Evolutionary conservation across 2,329 filamentous ascomycete species (phyloP).

Genomic region (Colletotrichum tropicale): DNA sequence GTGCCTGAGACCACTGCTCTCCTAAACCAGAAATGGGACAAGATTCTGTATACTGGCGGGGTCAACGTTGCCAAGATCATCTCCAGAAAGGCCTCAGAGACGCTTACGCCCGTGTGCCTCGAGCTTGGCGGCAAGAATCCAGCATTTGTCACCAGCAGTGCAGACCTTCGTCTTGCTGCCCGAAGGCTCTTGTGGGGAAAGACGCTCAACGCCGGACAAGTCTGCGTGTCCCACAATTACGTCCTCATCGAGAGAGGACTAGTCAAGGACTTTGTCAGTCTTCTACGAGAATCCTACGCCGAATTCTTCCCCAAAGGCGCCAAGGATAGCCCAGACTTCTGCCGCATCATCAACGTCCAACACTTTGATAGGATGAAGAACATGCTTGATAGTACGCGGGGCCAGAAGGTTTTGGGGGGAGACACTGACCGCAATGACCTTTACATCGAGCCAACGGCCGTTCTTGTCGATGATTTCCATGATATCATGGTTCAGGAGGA

Average conservation of each 20-base stretch:
- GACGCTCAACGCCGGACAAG: background rate
- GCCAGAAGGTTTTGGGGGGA: background rate
- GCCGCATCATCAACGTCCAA: background rate
- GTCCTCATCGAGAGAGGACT: background rate
- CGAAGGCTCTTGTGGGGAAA: background rate
- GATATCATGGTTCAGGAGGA: background rate
- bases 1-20: background rate
- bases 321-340: background rate
- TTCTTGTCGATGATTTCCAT: background rate
- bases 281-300: background rate
- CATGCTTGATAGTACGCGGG: background rate
- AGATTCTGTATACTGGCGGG: background rate
- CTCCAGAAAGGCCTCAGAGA: background rate
- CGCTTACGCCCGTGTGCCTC: background rate
- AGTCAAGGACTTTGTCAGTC: background rate
- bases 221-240: background rate
- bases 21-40: background rate
- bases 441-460: background rate
- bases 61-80: background rate
- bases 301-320: background rate
- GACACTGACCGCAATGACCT: background rate
- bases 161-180: background rate
- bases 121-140: background rate
- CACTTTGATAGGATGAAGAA: background rate
- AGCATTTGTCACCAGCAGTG: background rate